Evolutionary conservation across 2,329 filamentous ascomycete genomes (phyloP).

Genomic region (Nigrograna mackinnonii): DNA sequence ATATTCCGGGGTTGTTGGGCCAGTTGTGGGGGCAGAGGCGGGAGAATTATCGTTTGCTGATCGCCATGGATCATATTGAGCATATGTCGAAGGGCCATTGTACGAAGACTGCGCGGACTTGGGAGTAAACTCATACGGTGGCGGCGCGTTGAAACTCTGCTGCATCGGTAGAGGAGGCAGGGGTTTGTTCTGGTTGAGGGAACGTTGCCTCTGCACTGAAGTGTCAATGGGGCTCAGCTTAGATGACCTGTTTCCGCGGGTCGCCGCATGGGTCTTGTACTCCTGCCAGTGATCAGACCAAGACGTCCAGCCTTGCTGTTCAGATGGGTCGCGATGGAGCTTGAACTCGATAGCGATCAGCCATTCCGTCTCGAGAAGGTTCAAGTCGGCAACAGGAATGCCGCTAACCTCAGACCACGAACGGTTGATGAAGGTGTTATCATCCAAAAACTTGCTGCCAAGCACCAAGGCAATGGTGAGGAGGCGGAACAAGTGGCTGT

Average conservation of each 20-base stretch:
- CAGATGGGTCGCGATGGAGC: slow-evolving; percentile 82
- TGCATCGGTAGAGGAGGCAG: slow-evolving; percentile 41
- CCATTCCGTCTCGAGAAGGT: slow-evolving; percentile 87
- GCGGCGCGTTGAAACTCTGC: slow-evolving; percentile 41
- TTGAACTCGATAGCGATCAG: slow-evolving; percentile 80
- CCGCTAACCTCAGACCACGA: slow-evolving; percentile 96
- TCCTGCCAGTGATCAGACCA: slow-evolving; percentile 70
- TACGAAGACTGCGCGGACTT: slow-evolving; percentile 43
- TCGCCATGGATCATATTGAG: slow-evolving; percentile 47
- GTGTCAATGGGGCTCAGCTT: slow-evolving; percentile 68
- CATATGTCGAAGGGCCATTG: slow-evolving; percentile 34
- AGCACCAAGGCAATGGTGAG: slow-evolving; percentile 83
- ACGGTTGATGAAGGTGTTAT: slow-evolving; percentile 97
- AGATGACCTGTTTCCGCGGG: slow-evolving; percentile 40
- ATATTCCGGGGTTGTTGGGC: slow-evolving; percentile 58
- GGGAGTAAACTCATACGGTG: slow-evolving; percentile 36
- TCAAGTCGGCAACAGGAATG: slow-evolving; percentile 82
- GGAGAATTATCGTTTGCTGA: slow-evolving; percentile 52
- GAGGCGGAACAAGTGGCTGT: slow-evolving; percentile 82
- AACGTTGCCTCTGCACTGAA: slow-evolving; percentile 59
- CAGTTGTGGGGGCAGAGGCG: slow-evolving; percentile 58
- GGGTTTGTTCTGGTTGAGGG: slow-evolving; percentile 50
- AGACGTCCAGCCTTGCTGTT: slow-evolving; percentile 69
- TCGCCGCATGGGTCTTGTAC: slow-evolving; percentile 57
- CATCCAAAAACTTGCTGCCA: slow-evolving; percentile 93